These are phyloP conservation scores for Volvox carteri DNA, from an alignment of 163 green algal species.

Conservation along the genomic window DNA sequence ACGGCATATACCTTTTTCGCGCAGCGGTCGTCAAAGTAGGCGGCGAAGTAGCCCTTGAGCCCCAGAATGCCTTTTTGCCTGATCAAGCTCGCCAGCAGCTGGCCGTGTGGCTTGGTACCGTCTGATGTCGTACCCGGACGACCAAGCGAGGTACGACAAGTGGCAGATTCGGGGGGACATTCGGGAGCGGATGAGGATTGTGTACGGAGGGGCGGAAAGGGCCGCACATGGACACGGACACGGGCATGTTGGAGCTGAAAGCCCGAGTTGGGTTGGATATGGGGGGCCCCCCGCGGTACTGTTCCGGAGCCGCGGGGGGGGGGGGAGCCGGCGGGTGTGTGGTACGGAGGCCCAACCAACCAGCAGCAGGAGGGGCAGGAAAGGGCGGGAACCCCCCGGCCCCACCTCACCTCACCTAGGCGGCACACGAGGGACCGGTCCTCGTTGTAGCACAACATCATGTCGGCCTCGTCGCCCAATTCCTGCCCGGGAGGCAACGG, in stretches of 20 bases:
- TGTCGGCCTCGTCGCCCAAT: background rate
- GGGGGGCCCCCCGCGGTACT: no score
- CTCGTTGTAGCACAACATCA: slow-evolving; percentile 43
- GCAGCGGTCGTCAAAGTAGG: slow-evolving; percentile 45
- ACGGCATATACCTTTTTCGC: background rate
- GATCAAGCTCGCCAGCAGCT: slow-evolving; percentile 18
- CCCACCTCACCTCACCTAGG: slow-evolving; percentile 41
- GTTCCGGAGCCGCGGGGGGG: background rate
- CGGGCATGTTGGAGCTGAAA: no score
- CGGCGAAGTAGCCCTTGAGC: slow-evolving; percentile 42
- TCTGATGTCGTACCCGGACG: no score
- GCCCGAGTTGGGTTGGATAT: no score
- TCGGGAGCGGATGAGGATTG: background rate
- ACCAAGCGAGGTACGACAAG: background rate
- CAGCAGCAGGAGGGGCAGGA: background rate
- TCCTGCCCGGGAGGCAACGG: background rate
- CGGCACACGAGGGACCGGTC: slow-evolving; percentile 32
- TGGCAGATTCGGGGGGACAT: background rate
- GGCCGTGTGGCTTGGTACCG: background rate
- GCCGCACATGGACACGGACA: background rate
- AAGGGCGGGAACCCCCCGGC: background rate
- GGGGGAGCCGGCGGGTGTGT: background rate
- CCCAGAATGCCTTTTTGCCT: background rate
- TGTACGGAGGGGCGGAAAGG: background rate
- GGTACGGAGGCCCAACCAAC: background rate